These are phyloP conservation scores for Scedosporium dehoogii DNA, from an alignment of 2,329 filamentous ascomycete genomes.

Conservation along the genomic window DNA sequence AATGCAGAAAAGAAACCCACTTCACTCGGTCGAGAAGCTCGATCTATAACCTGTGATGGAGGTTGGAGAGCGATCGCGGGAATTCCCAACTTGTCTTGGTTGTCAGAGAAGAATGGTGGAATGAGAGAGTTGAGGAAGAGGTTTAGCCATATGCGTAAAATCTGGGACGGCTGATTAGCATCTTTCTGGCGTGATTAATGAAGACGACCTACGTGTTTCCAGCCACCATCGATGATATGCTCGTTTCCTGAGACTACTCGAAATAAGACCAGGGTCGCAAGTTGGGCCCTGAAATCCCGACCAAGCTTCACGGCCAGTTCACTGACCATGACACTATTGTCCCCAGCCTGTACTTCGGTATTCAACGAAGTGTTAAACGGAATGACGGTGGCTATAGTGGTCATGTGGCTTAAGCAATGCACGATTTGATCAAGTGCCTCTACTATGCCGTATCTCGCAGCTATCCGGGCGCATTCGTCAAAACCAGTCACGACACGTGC, in stretches of 20 bases:
- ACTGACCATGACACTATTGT: conserved; percentile 95
- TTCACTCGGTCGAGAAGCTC: conserved; percentile 67
- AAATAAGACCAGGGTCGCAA: conserved; percentile 93
- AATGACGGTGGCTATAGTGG: conserved; percentile 66
- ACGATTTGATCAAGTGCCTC: conserved; percentile 91
- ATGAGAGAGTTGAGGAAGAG: conserved; percentile 93
- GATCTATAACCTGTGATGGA: conserved; percentile 86
- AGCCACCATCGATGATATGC: conserved; percentile 61
- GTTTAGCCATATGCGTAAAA: conserved; percentile 88
- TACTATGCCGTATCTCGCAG: conserved; percentile 69
- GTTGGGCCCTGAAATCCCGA: conserved; percentile 82
- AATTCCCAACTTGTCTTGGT: conserved; percentile 27
- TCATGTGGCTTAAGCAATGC: conserved; percentile 82
- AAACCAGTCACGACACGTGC: conserved; percentile 89
- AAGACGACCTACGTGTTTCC: conserved; percentile 60
- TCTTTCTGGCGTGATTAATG: conserved; percentile 4
- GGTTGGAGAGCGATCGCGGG: conserved; percentile 80
- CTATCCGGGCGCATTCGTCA: conserved; percentile 90
- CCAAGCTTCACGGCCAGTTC: conserved; percentile 95
- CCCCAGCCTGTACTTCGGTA: conserved; percentile 86
- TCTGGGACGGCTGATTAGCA: conserved; percentile 40
- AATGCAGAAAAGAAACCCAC: conserved; percentile 87
- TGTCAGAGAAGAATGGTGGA: conserved; percentile 63
- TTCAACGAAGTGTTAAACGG: conserved; percentile 81
- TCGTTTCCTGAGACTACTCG: conserved; percentile 83